These are phyloP conservation scores for Pezicula radicicola DNA, from an alignment of 2,329 filamentous ascomycete species.

Conservation along the genomic window DNA sequence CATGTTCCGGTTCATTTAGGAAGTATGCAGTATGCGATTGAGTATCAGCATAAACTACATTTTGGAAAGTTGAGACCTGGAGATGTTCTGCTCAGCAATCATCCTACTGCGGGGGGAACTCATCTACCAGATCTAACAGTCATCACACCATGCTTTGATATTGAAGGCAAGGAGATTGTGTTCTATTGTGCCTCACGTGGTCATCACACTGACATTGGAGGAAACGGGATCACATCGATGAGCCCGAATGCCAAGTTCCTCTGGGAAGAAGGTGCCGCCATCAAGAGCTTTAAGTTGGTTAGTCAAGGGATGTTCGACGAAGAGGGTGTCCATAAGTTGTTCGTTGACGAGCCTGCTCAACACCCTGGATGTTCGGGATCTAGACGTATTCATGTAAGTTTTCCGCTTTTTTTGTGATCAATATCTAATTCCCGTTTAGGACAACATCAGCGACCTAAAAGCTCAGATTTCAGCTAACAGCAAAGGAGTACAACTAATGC, in stretches of 20 bases:
- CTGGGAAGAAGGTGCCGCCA: slow-evolving; percentile 58
- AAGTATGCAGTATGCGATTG: slow-evolving; percentile 59
- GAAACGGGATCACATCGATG: slow-evolving; percentile 78
- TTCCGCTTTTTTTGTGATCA: slow-evolving; percentile 53
- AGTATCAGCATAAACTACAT: slow-evolving; percentile 75
- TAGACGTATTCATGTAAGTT: slow-evolving; percentile 72
- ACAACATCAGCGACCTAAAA: slow-evolving; percentile 81
- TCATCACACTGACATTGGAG: slow-evolving; percentile 80
- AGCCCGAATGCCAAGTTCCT: slow-evolving; percentile 68
- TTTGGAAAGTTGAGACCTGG: slow-evolving; percentile 70
- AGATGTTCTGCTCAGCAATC: slow-evolving; percentile 78
- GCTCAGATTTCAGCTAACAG: slow-evolving; percentile 81
- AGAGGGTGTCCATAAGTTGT: slow-evolving; percentile 63
- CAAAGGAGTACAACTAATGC: slow-evolving; percentile 76
- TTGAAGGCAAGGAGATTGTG: slow-evolving; percentile 59
- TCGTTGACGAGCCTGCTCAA: slow-evolving; percentile 69
- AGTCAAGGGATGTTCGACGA: slow-evolving; percentile 74
- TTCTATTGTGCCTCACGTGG: slow-evolving; percentile 79
- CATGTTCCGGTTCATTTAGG: slow-evolving; percentile 74
- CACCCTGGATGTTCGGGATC: slow-evolving; percentile 74
- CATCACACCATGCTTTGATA: slow-evolving; percentile 71
- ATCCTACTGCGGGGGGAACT: slow-evolving; percentile 67
- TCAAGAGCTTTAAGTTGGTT: slow-evolving; percentile 65
- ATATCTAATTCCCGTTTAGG: slow-evolving; percentile 31
- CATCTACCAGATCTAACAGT: slow-evolving; percentile 80